A percentile compares a stretch with the other conserved stretches of the same genome.
These are phyloP conservation scores for Xylaria sp. DNA, from an alignment of 2,329 filamentous ascomycete species.

Conservation along the genomic window DNA sequence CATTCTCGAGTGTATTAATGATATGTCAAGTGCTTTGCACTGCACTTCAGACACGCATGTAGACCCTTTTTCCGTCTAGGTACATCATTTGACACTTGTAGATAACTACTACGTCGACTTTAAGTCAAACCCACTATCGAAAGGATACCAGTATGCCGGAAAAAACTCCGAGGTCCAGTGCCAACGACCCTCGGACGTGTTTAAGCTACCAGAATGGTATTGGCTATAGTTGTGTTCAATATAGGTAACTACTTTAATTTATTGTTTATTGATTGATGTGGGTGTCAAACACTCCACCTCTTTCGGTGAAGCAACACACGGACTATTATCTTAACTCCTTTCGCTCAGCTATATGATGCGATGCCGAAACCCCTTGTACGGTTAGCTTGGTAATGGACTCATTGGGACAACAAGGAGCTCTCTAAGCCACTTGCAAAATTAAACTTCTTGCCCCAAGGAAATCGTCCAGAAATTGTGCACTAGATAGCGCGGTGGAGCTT, in stretches of 20 bases:
- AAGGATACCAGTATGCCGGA: background rate
- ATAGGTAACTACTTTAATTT: slow-evolving; percentile 1
- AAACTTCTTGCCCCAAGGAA: background rate
- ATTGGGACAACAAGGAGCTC: background rate
- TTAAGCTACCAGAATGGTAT: too few species aligned
- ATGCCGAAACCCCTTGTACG: background rate
- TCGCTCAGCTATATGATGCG: background rate
- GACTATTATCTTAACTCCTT: background rate
- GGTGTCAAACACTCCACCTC: slow-evolving; percentile 6
- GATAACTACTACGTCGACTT: background rate
- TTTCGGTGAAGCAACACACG: background rate
- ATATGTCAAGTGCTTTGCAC: background rate
- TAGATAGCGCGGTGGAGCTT: background rate
- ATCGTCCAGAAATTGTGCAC: background rate
- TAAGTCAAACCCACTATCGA: background rate
- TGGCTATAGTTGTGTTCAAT: background rate
- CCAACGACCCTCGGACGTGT: background rate
- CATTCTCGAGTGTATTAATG: background rate
- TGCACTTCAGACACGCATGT: background rate
- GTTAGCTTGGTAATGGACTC: background rate
- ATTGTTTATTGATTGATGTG: background rate
- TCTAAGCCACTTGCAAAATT: background rate
- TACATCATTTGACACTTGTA: background rate
- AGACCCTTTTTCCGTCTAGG: background rate
- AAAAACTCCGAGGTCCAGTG: background rate